A percentile compares a stretch with the other conserved stretches of the same genome.
Evolutionary conservation across 2,329 filamentous ascomycete genomes (phyloP).

Genomic region (Epichloe baconii): DNA sequence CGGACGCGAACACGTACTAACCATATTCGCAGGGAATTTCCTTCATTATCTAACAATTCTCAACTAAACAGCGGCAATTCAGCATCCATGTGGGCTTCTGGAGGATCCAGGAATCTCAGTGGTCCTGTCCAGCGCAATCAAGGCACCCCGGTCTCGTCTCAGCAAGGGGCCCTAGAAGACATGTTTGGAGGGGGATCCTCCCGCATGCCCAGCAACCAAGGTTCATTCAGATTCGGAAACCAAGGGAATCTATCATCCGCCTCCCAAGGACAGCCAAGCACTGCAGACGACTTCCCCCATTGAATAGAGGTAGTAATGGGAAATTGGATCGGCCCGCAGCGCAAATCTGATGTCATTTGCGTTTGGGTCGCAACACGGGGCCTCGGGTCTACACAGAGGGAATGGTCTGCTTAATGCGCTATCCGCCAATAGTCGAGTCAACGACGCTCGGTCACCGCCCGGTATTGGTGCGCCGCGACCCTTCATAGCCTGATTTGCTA

Average conservation of each 20-base stretch:
- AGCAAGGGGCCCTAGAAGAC: constrained; percentile 37
- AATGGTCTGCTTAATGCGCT: constrained; percentile 52
- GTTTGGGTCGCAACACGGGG: constrained; percentile 35
- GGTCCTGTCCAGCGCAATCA: constrained; percentile 38
- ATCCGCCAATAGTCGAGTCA: constrained; percentile 42
- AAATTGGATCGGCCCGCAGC: constrained; percentile 42
- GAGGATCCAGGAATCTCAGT: constrained; percentile 34
- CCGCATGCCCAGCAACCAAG: constrained; percentile 26
- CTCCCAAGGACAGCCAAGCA: constrained; percentile 33
- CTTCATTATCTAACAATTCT: constrained; percentile 49
- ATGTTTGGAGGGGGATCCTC: constrained; percentile 30
- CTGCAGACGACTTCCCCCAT: constrained; percentile 47
- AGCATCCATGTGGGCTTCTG: constrained; percentile 41
- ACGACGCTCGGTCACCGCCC: constrained; percentile 36
- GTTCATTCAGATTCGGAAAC: constrained; percentile 40
- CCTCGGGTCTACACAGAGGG: constrained; percentile 29
- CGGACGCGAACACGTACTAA: neutral
- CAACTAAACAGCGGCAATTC: constrained; percentile 36
- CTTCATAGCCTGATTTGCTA: neutral
- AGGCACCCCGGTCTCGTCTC: constrained; percentile 35
- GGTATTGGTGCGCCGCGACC: constrained; percentile 20
- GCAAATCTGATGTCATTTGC: constrained; percentile 36
- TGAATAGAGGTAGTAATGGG: constrained; percentile 45
- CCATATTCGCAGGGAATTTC: constrained; percentile 41
- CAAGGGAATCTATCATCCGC: constrained; percentile 30